Evolutionary conservation across 2,329 filamentous ascomycete species (phyloP).

Genomic region (Hymenoscyphus salicellus): DNA sequence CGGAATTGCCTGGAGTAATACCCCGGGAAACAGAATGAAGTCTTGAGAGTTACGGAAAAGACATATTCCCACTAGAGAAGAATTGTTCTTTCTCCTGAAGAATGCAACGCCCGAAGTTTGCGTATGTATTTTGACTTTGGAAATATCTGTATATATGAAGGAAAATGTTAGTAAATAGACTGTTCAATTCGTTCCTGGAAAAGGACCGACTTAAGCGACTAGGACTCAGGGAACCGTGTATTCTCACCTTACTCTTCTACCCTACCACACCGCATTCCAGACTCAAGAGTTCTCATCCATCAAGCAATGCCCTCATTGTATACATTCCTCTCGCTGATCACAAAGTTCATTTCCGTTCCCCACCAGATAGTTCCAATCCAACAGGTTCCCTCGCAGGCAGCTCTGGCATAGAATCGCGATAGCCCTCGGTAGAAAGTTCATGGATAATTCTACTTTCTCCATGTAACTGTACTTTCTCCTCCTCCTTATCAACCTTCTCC

Average conservation of each 20-base stretch:
- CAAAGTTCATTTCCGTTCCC: too few species aligned
- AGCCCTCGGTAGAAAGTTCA: background rate
- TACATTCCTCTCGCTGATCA: too few species aligned
- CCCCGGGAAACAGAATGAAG: background rate
- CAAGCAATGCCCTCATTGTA: too few species aligned
- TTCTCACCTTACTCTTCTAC: too few species aligned
- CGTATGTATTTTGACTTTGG: background rate
- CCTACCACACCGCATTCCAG: too few species aligned
- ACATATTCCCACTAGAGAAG: background rate
- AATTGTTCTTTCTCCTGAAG: background rate
- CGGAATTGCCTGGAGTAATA: background rate
- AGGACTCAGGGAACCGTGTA: too few species aligned
- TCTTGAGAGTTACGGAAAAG: background rate
- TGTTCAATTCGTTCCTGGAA: too few species aligned
- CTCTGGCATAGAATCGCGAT: background rate
- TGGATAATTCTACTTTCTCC: background rate
- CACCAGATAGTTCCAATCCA: background rate
- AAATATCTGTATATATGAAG: too few species aligned
- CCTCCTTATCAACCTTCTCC: background rate
- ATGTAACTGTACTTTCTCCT: background rate
- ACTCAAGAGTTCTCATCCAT: too few species aligned
- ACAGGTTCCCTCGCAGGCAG: background rate
- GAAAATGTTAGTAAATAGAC: too few species aligned
- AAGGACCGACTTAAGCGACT: too few species aligned
- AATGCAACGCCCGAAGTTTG: background rate